These are phyloP conservation scores for Neoarthrinium moseri DNA, from an alignment of 2,329 filamentous ascomycete genomes.

Conservation along the genomic window DNA sequence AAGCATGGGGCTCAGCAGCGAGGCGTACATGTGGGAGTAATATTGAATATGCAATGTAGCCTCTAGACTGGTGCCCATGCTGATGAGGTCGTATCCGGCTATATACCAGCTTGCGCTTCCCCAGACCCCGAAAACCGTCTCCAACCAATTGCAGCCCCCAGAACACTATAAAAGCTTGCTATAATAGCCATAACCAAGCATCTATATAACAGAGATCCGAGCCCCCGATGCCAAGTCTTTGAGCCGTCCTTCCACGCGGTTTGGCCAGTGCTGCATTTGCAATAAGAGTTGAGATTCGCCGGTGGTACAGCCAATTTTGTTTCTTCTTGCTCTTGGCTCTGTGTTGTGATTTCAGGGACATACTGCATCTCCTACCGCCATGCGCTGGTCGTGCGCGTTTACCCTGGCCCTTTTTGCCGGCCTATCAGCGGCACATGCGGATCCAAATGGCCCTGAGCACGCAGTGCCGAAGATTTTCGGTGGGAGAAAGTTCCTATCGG, in stretches of 20 bases:
- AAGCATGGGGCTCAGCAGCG: not conserved
- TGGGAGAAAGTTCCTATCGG: constrained; percentile 24
- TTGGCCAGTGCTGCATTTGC: no score
- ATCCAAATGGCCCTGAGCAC: constrained; percentile 12
- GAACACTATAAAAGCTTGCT: no score
- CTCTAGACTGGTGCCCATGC: constrained; percentile 16
- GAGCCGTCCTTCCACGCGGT: no score
- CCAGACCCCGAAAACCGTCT: no score
- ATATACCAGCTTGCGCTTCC: constrained; percentile 17
- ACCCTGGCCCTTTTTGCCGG: constrained; percentile 22
- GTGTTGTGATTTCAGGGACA: not conserved
- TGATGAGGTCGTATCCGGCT: constrained; percentile 28
- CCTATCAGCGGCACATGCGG: constrained; percentile 23
- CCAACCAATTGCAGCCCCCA: no score
- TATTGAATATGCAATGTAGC: constrained; percentile 10
- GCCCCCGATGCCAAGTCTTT: not conserved
- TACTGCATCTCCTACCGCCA: constrained; percentile 7
- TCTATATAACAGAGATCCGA: not conserved
- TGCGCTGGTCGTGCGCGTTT: constrained; percentile 21
- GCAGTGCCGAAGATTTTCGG: constrained; percentile 26
- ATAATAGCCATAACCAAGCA: no score
- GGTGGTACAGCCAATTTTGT: no score
- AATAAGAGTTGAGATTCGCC: no score
- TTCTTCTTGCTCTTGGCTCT: no score
- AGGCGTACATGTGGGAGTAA: not conserved